Percentiles rank a stretch among this genome's conserved stretches.
phyloP scores from a whole-genome alignment of 192 early-diverging fungal genomes.

The Podila horticola region DNA sequence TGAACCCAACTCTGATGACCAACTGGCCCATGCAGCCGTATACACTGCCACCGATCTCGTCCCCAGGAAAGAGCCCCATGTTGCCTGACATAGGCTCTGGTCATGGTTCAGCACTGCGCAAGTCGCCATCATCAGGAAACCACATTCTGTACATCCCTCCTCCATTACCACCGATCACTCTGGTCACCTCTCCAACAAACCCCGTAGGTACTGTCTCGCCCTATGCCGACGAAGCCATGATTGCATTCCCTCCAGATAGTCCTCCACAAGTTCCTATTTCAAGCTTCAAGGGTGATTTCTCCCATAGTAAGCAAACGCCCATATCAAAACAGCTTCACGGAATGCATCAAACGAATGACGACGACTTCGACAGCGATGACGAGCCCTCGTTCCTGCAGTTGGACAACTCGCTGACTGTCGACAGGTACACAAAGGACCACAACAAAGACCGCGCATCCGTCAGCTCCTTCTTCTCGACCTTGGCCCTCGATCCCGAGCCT shows the following conservation, averaged over 20 bases:
- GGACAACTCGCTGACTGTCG: conserved; percentile 20
- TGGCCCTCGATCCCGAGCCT: conserved; percentile 33
- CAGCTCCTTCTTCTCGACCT: conserved; percentile 38
- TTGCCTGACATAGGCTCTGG: no score
- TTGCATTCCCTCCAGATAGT: conserved; percentile 11
- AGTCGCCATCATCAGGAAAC: conserved; percentile 15
- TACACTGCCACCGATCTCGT: background rate
- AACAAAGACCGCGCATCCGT: conserved; percentile 33
- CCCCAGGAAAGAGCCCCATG: background rate
- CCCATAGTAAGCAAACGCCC: background rate
- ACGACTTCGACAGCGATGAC: background rate
- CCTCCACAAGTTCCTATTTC: conserved; percentile 8
- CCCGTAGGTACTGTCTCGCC: conserved; percentile 5
- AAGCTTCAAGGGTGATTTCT: background rate
- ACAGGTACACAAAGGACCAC: conserved; percentile 10
- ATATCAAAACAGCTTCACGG: background rate
- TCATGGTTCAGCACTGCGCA: background rate
- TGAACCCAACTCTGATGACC: conserved; percentile 8
- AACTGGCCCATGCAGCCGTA: conserved; percentile 11
- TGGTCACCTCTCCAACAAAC: background rate
- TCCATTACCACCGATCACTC: conserved; percentile 27
- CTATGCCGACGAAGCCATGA: conserved; percentile 43
- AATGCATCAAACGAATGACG: background rate
- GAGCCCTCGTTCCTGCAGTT: conserved; percentile 26
- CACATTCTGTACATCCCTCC: conserved; percentile 33